Evolutionary conservation across 495 filamentous ascomycete genomes (phyloP), one percentile per base, ranked within the genome.

Genomic region (Aspergillus biplanus): DNA sequence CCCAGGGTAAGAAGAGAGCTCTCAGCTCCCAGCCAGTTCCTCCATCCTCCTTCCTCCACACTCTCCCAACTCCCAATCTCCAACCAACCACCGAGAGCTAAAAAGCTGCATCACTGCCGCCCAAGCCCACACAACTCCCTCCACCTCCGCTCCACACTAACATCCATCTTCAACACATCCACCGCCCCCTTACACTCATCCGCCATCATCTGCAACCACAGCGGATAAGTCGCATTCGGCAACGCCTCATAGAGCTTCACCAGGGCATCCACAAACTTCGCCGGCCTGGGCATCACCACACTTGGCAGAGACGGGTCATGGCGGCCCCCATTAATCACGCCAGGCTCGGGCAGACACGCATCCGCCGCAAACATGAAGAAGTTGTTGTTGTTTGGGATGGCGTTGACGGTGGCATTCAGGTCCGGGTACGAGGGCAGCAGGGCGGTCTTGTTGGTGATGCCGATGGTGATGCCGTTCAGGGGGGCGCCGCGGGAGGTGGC

Each of bases 361-460:
- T 49, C 46, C 13, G 46, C 15, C 8, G 46, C 46, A 16, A 49
- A 18, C 46, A 49, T 49, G 46, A 49, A 49, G 46, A 49, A 49
- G 46, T 12, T 8, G 15, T n/a, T 12, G 18, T 49, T 21, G 16
- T 8, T 8, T 49, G 15, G 15, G 13, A 49, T 21, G 2, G 16
- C 18, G 46, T 16, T 16, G 5, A 21, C 18, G 15, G 21, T 27
- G 21, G 21, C 21, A 2, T 49, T 49, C 2, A 49, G 46, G 8
- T 21, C 18, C 13, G 46, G 47, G 47, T 21, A 50, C 7, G 7
- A 50, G 47, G 47, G 47, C n/a, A 50, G 21, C 27, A 50, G 47
- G 11, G 16, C n/a, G 47, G 27, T 50, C 47, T 50, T 6, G 47
- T 50, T 21, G 16, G 27, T n/a, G 47, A 7, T 50, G 13, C 18